phyloP scores from a whole-genome alignment of 129 eudicot genomes.

The Arctium lappa region DNA sequence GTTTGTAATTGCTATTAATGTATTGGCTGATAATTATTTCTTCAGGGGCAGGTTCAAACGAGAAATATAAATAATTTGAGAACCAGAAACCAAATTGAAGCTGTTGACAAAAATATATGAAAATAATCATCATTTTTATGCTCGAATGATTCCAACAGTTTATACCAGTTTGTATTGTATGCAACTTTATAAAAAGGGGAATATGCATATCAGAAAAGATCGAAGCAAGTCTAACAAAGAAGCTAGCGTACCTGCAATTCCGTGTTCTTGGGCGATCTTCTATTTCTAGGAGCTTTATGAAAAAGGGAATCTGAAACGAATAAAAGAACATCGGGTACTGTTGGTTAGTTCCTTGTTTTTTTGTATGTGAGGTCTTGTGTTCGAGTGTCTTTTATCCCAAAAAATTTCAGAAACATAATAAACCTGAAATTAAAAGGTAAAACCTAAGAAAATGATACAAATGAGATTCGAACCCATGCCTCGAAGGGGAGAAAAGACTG shows the following conservation, averaged over 20 bases:
- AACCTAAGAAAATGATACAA: not conserved
- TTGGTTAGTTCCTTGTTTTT: not conserved
- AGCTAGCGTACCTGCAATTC: slow-evolving; percentile 8
- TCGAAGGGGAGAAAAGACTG: not conserved
- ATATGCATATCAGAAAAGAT: slow-evolving; percentile 13
- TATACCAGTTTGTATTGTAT: slow-evolving; percentile 2
- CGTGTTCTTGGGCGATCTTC: not conserved
- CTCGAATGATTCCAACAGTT: slow-evolving; percentile 6
- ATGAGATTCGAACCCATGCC: not conserved
- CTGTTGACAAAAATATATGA: not conserved
- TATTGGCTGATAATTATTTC: not conserved
- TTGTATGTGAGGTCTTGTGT: not conserved
- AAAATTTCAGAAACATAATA: not conserved
- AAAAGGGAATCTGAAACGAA: slow-evolving; percentile 12
- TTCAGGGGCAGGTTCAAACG: not conserved
- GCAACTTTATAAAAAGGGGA: slow-evolving; percentile 6
- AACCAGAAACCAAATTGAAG: not conserved
- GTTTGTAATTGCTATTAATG: not conserved
- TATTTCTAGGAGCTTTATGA: slow-evolving; percentile 11
- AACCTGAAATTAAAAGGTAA: not conserved
- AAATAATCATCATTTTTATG: not conserved
- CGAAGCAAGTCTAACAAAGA: slow-evolving; percentile 22
- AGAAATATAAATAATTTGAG: not conserved
- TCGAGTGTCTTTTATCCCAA: not conserved
- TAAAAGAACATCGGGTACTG: not conserved